Base-by-base conservation (phyloP, 192 early-diverging fungal genomes). In the Rhizoclosmatium globosum region DNA sequence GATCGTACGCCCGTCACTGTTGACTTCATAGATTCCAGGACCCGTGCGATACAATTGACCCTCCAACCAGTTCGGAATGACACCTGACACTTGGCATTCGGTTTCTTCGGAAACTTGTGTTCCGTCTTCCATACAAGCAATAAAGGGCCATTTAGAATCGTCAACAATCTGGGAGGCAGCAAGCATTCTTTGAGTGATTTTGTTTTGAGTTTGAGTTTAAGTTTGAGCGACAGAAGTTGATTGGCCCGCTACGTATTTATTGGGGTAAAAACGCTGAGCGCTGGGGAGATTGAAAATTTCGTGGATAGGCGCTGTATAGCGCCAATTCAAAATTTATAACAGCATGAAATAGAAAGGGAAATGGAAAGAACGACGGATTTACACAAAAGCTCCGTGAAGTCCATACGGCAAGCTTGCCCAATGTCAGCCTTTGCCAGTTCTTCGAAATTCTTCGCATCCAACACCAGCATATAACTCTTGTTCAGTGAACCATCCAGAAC, bases 361-460 rank as follows among this genome's bases (percentile, higher is more conserved):
- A 56, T 56, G 53, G 19, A 56, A n/a, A 56, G 9, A 56, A 56
- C 19, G 53, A 1, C 9, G 1, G 19, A 15, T 19, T 71, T 3
- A 71, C 2, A 71, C 47, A 70, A 78, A 78, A 53, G 66, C 42
- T 38, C 88, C 89, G 75, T 91, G 88, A 82, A 96, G 94, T 31
- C 92, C 92, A n/a, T 94, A 74, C 1, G 93, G 92, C 15, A 94
- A 4, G 91, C 79, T 47, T 87, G 80, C 0, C 85, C 83, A 23
- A 94, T 82, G 64, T 91, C 87, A 0, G 91, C 92, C 57, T 90
- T 87, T 47, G 89, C 87, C n/a, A 93, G 72, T 81, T 92, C 93
- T 19, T 84, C 64, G 41, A 96, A 80, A 7, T 87, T 87, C 38
- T 79, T 83, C 4, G 95, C 93, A 77, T 96, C 93, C 79, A 96